A percentile compares a stretch with the other conserved stretches of the same genome.
These are phyloP conservation scores for Cystofilobasidium ferigula DNA, from an alignment of 768 basidiomycete genomes.

Conservation along the genomic window DNA sequence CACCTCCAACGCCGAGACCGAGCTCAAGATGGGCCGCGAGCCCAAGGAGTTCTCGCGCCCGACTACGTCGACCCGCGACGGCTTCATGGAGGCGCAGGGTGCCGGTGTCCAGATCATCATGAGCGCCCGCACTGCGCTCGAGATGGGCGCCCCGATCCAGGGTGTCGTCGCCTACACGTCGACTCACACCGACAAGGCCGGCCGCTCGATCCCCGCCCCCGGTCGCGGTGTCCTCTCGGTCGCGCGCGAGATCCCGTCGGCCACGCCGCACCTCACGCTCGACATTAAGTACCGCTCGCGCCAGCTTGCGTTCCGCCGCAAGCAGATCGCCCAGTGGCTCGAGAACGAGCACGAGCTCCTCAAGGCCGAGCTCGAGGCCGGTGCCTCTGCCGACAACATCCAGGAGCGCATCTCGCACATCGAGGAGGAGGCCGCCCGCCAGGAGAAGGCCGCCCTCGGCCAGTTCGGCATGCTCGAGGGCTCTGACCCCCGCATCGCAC, in stretches of 20 bases:
- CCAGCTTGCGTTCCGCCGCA: slow-evolving; percentile 88
- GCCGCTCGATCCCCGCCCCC: slow-evolving; percentile 93
- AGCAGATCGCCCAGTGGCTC: slow-evolving; percentile 81
- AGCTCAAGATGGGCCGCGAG: slow-evolving; percentile 98
- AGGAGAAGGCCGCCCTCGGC: slow-evolving; percentile 85
- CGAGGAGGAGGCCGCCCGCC: slow-evolving; percentile 77
- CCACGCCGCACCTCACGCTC: slow-evolving; percentile 63
- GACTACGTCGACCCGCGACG: slow-evolving; percentile 87
- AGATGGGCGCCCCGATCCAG: slow-evolving; percentile 85
- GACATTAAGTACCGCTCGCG: slow-evolving; percentile 79
- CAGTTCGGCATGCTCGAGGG: slow-evolving; percentile 95
- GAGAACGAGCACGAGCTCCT: slow-evolving; percentile 75
- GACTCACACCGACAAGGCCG: slow-evolving; percentile 96
- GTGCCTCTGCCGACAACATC: slow-evolving; percentile 47
- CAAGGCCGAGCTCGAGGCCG: slow-evolving; percentile 57
- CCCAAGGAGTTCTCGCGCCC: slow-evolving; percentile 98
- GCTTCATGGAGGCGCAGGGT: slow-evolving; percentile 96
- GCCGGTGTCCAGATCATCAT: slow-evolving; percentile 95
- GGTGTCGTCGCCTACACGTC: slow-evolving; percentile 91
- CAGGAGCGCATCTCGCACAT: slow-evolving; percentile 66
- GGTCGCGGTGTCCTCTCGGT: slow-evolving; percentile 83
- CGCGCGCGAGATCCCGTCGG: slow-evolving; percentile 67
- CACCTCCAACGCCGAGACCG: slow-evolving; percentile 89
- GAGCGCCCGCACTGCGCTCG: slow-evolving; percentile 89
- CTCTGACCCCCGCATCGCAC: slow-evolving; percentile 69